Percentiles rank a stretch among this genome's conserved stretches.
Conservation (phyloP, 2,329 filamentous ascomycete species). For the Akanthomyces uredinophilus region DNA sequence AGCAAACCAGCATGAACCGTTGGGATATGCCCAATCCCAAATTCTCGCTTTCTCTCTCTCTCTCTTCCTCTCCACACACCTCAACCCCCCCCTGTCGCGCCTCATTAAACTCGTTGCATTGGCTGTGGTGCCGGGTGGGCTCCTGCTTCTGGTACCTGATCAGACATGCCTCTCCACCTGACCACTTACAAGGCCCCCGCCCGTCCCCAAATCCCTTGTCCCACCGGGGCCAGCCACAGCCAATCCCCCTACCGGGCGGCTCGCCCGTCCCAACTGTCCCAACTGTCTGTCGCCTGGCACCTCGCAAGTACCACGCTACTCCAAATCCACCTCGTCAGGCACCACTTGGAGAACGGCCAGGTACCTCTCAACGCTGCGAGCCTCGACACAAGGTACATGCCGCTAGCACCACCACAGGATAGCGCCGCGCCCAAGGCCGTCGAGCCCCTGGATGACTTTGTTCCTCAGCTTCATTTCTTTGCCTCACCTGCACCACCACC, state of each 20-base stretch:
- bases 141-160: background rate
- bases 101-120: constrained; percentile 9
- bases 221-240: background rate
- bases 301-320: background rate
- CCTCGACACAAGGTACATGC: background rate
- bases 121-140: background rate
- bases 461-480: constrained; percentile 7
- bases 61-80: background rate
- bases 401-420: background rate
- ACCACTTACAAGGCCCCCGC: background rate
- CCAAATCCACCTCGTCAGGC: background rate
- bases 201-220: background rate
- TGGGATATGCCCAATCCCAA: too few species aligned
- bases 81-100: background rate
- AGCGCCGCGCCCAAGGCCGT: background rate
- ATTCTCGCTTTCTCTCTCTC: background rate
- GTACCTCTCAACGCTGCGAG: background rate
- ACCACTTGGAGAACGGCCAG: background rate
- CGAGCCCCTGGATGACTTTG: constrained; percentile 6
- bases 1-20: too few species aligned
- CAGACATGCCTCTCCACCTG: background rate
- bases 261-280: constrained; percentile 6
- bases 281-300: background rate
- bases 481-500: background rate
- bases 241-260: background rate